phyloP scores from a whole-genome alignment of 306 rosid genomes.

The Phaseolus lunatus region DNA sequence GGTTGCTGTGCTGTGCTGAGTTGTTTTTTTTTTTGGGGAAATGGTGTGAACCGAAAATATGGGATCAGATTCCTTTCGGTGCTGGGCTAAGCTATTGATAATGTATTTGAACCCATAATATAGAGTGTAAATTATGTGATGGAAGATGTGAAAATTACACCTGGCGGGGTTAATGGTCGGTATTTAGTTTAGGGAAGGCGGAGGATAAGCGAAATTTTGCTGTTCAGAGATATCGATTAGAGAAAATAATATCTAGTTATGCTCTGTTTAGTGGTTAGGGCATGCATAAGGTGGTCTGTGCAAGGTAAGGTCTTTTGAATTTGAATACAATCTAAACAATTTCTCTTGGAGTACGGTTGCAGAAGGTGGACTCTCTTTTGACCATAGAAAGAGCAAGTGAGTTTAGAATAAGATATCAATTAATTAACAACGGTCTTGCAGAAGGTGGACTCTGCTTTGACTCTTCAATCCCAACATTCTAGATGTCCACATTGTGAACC shows the following conservation, averaged over 20 bases:
- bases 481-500: background rate
- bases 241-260: background rate
- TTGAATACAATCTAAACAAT: background rate
- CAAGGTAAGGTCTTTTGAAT: background rate
- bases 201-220: background rate
- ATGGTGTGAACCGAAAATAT: background rate
- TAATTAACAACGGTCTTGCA: background rate
- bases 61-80: background rate
- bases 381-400: background rate
- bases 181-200: constrained; percentile 8
- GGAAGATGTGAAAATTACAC: background rate
- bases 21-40: background rate
- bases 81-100: background rate
- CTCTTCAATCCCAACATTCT: background rate
- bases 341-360: background rate
- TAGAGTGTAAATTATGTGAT: background rate
- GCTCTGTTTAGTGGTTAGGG: background rate
- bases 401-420: background rate
- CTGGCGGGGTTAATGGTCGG: background rate
- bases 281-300: background rate
- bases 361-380: constrained; percentile 4
- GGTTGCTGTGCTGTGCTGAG: background rate
- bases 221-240: background rate
- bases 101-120: constrained; percentile 3
- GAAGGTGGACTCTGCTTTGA: background rate